A percentile compares a stretch with the other conserved stretches of the same genome.
Conservation (phyloP, 2,329 filamentous ascomycete genomes). For the Emydomyces testavorans region DNA sequence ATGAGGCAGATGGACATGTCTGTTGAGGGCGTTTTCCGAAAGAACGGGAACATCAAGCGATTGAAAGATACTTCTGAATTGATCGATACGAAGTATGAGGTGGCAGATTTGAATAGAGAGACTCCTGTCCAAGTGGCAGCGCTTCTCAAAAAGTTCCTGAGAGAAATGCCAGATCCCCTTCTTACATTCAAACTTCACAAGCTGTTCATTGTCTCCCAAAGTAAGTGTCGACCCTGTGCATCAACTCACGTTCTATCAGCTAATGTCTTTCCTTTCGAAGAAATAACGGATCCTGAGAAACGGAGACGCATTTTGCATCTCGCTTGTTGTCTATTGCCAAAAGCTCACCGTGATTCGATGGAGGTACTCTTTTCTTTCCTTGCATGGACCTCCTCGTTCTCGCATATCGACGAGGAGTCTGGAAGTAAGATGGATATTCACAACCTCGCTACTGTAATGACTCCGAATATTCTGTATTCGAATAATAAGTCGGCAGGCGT, state of each 20-base stretch:
- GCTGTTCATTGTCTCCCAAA: slow-evolving; percentile 81
- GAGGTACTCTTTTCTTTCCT: slow-evolving; percentile 94
- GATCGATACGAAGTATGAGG: slow-evolving; percentile 76
- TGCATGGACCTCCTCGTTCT: slow-evolving; percentile 95
- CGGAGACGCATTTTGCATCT: slow-evolving; percentile 78
- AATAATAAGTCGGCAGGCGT: slow-evolving; percentile 50
- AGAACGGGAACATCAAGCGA: slow-evolving; percentile 97
- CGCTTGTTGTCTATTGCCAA: slow-evolving; percentile 83
- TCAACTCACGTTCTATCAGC: neutral
- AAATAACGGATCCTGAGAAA: slow-evolving; percentile 69
- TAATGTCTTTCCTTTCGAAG: slow-evolving; percentile 25
- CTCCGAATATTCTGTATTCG: slow-evolving; percentile 76
- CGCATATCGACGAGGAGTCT: slow-evolving; percentile 90
- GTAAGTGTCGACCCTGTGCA: slow-evolving; percentile 32
- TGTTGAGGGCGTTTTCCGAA: slow-evolving; percentile 94
- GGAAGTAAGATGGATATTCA: slow-evolving; percentile 99
- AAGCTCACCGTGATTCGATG: slow-evolving; percentile 82
- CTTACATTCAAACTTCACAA: slow-evolving; percentile 90
- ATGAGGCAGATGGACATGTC: slow-evolving; percentile 99
- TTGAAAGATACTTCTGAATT: slow-evolving; percentile 73
- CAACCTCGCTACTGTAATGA: slow-evolving; percentile 93
- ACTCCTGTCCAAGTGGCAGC: slow-evolving; percentile 90
- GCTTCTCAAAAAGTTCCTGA: slow-evolving; percentile 84
- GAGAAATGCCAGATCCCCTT: slow-evolving; percentile 86
- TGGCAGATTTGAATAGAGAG: slow-evolving; percentile 75